These are phyloP conservation scores for Pythium chondricola DNA, from an alignment of 352 stramenopile genomes.

Conservation along the genomic window DNA sequence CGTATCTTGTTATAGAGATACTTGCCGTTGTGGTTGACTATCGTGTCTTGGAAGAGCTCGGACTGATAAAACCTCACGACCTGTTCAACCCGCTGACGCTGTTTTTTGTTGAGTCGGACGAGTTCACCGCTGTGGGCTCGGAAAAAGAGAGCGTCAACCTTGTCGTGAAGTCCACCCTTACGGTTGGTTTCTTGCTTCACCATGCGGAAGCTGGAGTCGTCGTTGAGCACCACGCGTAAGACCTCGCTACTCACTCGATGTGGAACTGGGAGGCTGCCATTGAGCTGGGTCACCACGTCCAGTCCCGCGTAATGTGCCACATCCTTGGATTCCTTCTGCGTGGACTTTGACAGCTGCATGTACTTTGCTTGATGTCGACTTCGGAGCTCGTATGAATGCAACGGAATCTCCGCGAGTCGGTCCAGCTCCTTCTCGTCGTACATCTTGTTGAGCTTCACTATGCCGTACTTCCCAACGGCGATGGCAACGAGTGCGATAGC, in stretches of 20 bases:
- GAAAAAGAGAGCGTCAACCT: constrained; percentile 2
- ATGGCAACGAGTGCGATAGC: constrained; percentile 3
- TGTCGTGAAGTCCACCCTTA: background rate
- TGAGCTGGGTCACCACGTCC: constrained; percentile 5
- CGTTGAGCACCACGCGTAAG: background rate
- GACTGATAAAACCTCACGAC: constrained; percentile 6
- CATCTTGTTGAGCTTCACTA: background rate
- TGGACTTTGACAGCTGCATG: constrained; percentile 1
- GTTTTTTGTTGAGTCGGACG: background rate
- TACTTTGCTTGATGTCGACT: background rate
- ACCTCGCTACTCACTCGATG: background rate
- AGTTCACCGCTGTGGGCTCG: background rate
- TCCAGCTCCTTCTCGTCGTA: background rate
- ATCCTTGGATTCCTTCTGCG: constrained; percentile 3
- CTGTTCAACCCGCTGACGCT: background rate
- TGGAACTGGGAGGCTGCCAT: constrained; percentile 2
- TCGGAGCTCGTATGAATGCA: background rate
- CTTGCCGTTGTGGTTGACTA: background rate
- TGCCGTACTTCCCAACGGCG: constrained; percentile 1
- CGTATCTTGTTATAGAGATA: constrained; percentile 5
- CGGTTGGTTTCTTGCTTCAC: constrained; percentile 5
- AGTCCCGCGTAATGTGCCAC: constrained; percentile 5
- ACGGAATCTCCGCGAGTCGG: background rate
- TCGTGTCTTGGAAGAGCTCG: constrained; percentile 1
- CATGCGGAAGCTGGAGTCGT: constrained; percentile 3